Base-by-base conservation (phyloP, 2,329 filamentous ascomycete genomes). In the Aspergillus melleus region DNA sequence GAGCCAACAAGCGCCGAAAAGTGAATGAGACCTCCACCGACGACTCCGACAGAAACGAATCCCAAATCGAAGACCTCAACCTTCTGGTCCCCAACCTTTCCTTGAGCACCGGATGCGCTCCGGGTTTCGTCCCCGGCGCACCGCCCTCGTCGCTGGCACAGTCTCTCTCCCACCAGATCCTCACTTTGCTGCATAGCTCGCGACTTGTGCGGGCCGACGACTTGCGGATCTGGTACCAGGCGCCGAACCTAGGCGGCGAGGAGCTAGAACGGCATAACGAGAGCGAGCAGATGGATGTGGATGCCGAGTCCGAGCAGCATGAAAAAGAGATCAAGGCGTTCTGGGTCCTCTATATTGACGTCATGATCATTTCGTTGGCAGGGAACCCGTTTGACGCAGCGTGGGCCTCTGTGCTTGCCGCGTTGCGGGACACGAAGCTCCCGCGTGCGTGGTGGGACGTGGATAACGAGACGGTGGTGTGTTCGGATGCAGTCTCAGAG, bases 81-180 rank as follows among this genome's bases (percentile, higher is more conserved):
- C 80, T 99, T 14, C 80, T 99, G 2, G 93, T 99, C 2, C 94
- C 95, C 2, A 99, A 99, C 72, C 86, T 99, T 57, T 95, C 97
- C 72, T 81, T 99, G 32, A 90, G 89, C 36, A 99, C 95, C 0
- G 95, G 95, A 39, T 96, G 90, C 72, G 90, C 92, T 6, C 93
- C 94, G 2, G 85, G 89, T 22, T 92, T 94, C 68, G 82, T 96
- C 19, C 92, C 95, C 0, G 92, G 93, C 50, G 89, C 89, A 10
- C 89, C 95, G 22, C 95, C 92, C 1, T 88, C 86, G 6, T 84
- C 88, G 0, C 82, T 92, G 36, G 93, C 92, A 3, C 95, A 99
- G 78, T 90, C 90, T 4, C 81, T 99, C 30, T 92, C 90, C 66
- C 92, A 93, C 61, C 84, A 92, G 57, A 80, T 97, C 44, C 88